Evolutionary conservation across 1,284 basidiomycete species (phyloP).

Genomic region (Rhodotorula sp.): DNA sequence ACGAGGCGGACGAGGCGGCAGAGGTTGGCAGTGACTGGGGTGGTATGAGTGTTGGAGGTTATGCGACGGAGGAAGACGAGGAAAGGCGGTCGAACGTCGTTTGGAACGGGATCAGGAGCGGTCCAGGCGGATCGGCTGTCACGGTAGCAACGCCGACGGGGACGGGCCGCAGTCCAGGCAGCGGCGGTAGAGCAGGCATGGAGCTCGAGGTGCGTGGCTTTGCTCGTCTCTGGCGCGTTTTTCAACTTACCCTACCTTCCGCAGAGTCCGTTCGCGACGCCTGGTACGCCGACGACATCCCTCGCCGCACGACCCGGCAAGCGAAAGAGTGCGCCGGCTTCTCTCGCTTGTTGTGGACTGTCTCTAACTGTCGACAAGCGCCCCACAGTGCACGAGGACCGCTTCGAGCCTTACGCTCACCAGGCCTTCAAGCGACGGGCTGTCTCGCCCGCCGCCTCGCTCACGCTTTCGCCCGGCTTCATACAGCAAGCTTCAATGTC

Average conservation of each 20-base stretch:
- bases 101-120: slow-evolving; percentile 36
- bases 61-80: slow-evolving; percentile 35
- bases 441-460: slow-evolving; percentile 37
- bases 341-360: too few relatives aligned
- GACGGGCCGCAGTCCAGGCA: slow-evolving; percentile 25
- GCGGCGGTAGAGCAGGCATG: slow-evolving; percentile 13
- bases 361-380: not conserved
- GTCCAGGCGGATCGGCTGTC: slow-evolving; percentile 9
- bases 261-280: slow-evolving; percentile 14
- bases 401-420: slow-evolving; percentile 39
- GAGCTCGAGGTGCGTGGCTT: slow-evolving; percentile 26
- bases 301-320: slow-evolving; percentile 25
- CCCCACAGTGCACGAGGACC: slow-evolving; percentile 33
- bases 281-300: slow-evolving; percentile 26
- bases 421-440: slow-evolving; percentile 38
- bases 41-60: slow-evolving; percentile 24
- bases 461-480: slow-evolving; percentile 27
- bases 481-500: not conserved
- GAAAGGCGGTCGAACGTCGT: slow-evolving; percentile 20
- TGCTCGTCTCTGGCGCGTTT: too few relatives aligned
- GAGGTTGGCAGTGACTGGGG: slow-evolving; percentile 37
- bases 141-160: not conserved
- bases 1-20: slow-evolving; percentile 6
- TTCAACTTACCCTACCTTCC: not conserved
- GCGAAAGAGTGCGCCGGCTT: slow-evolving; percentile 33